These are phyloP conservation scores for Hypoxylon sp. DNA, from an alignment of 2,329 filamentous ascomycete genomes.

Conservation along the genomic window DNA sequence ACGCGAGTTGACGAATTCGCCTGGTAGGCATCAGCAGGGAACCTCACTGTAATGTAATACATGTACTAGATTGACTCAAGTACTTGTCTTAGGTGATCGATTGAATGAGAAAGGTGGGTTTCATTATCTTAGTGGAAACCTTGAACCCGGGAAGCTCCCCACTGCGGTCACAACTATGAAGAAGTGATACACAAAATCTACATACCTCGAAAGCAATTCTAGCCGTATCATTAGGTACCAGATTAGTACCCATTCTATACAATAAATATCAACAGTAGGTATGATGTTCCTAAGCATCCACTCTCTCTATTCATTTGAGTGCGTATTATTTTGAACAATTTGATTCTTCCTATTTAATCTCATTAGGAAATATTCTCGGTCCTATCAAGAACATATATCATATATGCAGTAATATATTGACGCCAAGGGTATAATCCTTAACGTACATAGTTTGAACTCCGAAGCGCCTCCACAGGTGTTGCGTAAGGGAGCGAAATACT, in stretches of 20 bases:
- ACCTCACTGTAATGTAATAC: neutral
- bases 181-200: neutral
- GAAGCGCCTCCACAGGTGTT: slow-evolving; percentile 24
- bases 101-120: neutral
- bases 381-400: slow-evolving; percentile 16
- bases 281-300: neutral
- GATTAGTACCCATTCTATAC: neutral
- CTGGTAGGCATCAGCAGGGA: slow-evolving; percentile 19
- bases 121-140: neutral
- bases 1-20: neutral
- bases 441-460: slow-evolving; percentile 25
- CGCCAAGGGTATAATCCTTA: slow-evolving; percentile 28
- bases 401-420: slow-evolving; percentile 21
- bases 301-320: neutral
- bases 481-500: slow-evolving; percentile 22
- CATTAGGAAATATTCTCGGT: slow-evolving; percentile 3
- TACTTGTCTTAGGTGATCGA: slow-evolving; percentile 9
- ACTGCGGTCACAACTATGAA: neutral
- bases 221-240: neutral
- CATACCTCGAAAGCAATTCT: neutral
- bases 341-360: neutral
- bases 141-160: neutral
- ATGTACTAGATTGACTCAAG: slow-evolving; percentile 8
- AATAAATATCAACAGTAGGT: neutral
- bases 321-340: neutral